phyloP scores from a whole-genome alignment of 345 rosid species.

The Dimocarpus longan region DNA sequence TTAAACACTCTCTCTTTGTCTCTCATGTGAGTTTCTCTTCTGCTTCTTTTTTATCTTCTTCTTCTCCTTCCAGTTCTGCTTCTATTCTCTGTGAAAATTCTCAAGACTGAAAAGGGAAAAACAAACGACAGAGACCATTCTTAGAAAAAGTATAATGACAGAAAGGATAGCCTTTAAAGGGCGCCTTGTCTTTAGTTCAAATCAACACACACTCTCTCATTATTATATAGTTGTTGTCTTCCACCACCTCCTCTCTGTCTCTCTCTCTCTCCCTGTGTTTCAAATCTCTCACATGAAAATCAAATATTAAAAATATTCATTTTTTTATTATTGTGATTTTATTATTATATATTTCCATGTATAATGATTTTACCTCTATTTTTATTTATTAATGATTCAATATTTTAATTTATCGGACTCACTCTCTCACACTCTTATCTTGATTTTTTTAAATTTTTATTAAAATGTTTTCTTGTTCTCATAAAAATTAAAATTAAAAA shows the following conservation, averaged over 20 bases:
- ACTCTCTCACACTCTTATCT: neutral
- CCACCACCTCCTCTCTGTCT: neutral
- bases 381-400: neutral
- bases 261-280: too few relatives aligned
- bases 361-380: neutral
- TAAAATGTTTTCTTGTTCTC: neutral
- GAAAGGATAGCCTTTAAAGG: constrained; percentile 50
- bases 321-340: neutral
- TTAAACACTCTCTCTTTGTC: constrained; percentile 11
- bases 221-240: constrained; percentile 16
- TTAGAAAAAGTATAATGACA: constrained; percentile 38
- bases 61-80: constrained; percentile 23
- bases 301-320: neutral
- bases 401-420: neutral
- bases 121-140: constrained; percentile 32
- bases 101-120: constrained; percentile 21
- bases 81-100: constrained; percentile 13
- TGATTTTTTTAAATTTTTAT: neutral
- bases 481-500: neutral
- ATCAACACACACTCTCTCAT: constrained; percentile 23
- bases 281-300: neutral
- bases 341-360: neutral
- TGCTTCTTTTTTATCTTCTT: constrained; percentile 24
- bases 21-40: neutral
- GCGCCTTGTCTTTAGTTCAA: constrained; percentile 52